phyloP scores from a whole-genome alignment of 202 grass and related monocot genomes.

The Thinopyrum obtusiflorum region DNA sequence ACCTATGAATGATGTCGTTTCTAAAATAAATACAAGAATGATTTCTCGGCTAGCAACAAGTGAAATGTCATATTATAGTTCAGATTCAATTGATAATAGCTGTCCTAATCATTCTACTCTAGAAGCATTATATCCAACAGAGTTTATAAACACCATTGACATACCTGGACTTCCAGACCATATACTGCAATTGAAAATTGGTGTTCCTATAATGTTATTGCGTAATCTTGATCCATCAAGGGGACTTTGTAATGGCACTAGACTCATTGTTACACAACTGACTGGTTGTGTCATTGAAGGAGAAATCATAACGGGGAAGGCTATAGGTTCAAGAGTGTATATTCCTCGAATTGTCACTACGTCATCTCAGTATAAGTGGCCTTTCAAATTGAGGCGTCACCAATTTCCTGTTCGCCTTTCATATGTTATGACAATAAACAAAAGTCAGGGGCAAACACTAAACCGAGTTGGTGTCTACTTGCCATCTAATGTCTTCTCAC shows the following conservation, averaged over 20 bases:
- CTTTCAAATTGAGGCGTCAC: background rate
- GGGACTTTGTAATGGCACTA: conserved; percentile 28
- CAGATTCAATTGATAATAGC: background rate
- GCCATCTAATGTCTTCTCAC: background rate
- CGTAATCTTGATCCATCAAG: background rate
- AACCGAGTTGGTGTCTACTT: too few species aligned
- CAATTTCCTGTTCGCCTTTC: background rate
- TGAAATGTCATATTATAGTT: background rate
- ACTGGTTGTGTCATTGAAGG: background rate
- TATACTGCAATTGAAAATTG: conserved; percentile 7
- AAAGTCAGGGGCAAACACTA: background rate
- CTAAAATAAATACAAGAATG: background rate
- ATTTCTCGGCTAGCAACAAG: background rate
- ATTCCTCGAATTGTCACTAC: background rate
- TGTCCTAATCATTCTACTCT: background rate
- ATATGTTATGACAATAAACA: conserved; percentile 26
- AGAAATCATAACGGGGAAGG: conserved; percentile 18
- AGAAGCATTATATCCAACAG: conserved; percentile 3
- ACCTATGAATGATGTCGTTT: background rate
- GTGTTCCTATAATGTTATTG: conserved; percentile 26
- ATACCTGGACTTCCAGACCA: conserved; percentile 1
- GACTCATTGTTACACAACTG: conserved; percentile 1
- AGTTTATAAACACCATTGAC: conserved; percentile 17
- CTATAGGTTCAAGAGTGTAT: background rate
- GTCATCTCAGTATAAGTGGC: background rate